A percentile compares a stretch with the other conserved stretches of the same genome.
These are phyloP conservation scores for Mallotus japonicus DNA, from an alignment of 441 rosid genomes.

Conservation along the genomic window DNA sequence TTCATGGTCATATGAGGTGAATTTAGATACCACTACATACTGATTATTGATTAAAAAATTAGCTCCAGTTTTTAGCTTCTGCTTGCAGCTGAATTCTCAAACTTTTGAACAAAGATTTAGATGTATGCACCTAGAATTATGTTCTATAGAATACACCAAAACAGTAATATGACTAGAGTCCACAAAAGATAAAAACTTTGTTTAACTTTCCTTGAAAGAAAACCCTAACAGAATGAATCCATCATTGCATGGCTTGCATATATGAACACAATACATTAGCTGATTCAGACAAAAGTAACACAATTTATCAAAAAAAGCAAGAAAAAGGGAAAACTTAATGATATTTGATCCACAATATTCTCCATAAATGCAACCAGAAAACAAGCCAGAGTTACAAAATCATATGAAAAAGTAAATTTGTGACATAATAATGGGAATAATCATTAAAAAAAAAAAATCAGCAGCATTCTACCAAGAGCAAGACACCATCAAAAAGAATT, in stretches of 20 bases:
- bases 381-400: background rate
- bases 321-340: background rate
- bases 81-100: background rate
- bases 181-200: background rate
- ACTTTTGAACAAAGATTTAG: background rate
- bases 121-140: background rate
- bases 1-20: background rate
- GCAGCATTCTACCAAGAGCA: constrained; percentile 2
- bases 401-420: background rate
- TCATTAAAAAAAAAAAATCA: background rate
- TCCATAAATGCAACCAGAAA: background rate
- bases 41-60: background rate
- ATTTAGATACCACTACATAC: background rate
- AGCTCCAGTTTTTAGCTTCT: background rate
- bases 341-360: constrained; percentile 5
- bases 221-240: background rate
- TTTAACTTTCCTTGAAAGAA: background rate
- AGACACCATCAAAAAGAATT: background rate
- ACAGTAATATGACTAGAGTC: background rate
- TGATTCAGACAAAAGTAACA: background rate
- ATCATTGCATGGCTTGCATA: constrained; percentile 15
- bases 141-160: background rate
- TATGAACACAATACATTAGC: background rate
- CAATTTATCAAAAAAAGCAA: background rate
- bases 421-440: background rate